Evolutionary conservation across 169 alveolate species (phyloP).

Genomic region (Neospora caninum): DNA sequence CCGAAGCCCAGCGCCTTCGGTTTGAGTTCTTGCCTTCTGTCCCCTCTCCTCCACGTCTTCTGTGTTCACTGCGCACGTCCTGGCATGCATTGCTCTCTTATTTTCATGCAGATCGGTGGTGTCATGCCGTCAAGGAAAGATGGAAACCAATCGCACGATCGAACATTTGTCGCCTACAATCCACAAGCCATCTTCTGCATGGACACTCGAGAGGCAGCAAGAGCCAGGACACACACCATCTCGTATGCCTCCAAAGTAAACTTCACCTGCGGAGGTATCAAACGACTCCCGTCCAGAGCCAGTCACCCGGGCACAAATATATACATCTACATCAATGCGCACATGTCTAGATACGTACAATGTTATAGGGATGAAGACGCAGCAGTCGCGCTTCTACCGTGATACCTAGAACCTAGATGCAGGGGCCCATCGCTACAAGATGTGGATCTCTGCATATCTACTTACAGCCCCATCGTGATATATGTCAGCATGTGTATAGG

Average conservation of each 20-base stretch:
- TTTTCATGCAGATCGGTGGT: slow-evolving; percentile 62
- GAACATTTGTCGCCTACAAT: slow-evolving; percentile 68
- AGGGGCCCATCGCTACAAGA: too few relatives aligned
- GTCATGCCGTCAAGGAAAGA: slow-evolving; percentile 70
- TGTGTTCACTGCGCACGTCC: background rate
- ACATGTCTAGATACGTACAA: background rate
- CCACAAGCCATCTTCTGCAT: slow-evolving; percentile 73
- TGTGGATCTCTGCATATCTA: too few relatives aligned
- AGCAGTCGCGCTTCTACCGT: too few relatives aligned
- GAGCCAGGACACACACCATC: slow-evolving; percentile 66
- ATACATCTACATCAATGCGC: background rate
- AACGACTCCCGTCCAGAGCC: background rate
- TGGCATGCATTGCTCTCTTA: background rate
- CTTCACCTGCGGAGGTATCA: slow-evolving; percentile 66
- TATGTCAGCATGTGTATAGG: too few relatives aligned
- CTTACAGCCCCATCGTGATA: too few relatives aligned
- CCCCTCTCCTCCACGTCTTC: background rate
- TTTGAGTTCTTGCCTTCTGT: background rate
- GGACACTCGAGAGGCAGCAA: slow-evolving; percentile 74
- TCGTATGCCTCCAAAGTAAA: slow-evolving; percentile 70
- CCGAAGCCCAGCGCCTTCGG: background rate
- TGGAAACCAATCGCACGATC: slow-evolving; percentile 57
- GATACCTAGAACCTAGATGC: too few relatives aligned
- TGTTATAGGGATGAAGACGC: too few relatives aligned
- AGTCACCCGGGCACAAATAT: background rate